These are phyloP conservation scores for Talaromyces sp. DNA, from an alignment of 2,329 filamentous ascomycete genomes.

Conservation along the genomic window DNA sequence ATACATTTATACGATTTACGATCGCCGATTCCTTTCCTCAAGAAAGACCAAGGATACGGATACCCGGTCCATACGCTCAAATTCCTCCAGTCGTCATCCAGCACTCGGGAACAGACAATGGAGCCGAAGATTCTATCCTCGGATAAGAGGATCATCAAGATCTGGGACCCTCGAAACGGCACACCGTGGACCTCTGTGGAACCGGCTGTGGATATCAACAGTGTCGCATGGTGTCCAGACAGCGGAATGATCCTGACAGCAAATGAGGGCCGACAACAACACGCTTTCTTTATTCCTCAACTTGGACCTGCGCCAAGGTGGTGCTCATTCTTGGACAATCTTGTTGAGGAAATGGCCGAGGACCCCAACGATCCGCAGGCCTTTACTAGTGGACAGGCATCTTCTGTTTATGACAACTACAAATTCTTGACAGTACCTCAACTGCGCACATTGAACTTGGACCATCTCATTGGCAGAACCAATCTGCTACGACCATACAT, in stretches of 20 bases:
- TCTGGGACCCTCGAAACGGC: conserved; percentile 83
- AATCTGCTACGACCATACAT: conserved; percentile 91
- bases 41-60: conserved; percentile 94
- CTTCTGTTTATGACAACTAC: conserved; percentile 96
- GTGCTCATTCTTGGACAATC: conserved; percentile 95
- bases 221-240: conserved; percentile 86
- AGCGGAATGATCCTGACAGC: conserved; percentile 94
- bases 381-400: conserved; percentile 45
- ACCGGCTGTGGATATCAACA: conserved; percentile 89
- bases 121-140: conserved; percentile 79
- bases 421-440: conserved; percentile 93
- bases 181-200: conserved; percentile 94
- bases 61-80: conserved; percentile 83
- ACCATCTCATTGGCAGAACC: conserved; percentile 85
- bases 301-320: conserved; percentile 89
- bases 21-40: conserved; percentile 77
- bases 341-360: conserved; percentile 98
- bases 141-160: conserved; percentile 94
- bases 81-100: conserved; percentile 62
- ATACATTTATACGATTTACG: conserved; percentile 90
- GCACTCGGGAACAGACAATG: conserved; percentile 65
- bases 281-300: conserved; percentile 92
- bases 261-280: conserved; percentile 92
- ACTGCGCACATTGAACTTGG: conserved; percentile 77
- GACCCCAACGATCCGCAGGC: conserved; percentile 61